Percentiles rank a stretch among this genome's conserved stretches.
Evolutionary conservation across 345 rosid species (phyloP).

Genomic region (Acer campestre): DNA sequence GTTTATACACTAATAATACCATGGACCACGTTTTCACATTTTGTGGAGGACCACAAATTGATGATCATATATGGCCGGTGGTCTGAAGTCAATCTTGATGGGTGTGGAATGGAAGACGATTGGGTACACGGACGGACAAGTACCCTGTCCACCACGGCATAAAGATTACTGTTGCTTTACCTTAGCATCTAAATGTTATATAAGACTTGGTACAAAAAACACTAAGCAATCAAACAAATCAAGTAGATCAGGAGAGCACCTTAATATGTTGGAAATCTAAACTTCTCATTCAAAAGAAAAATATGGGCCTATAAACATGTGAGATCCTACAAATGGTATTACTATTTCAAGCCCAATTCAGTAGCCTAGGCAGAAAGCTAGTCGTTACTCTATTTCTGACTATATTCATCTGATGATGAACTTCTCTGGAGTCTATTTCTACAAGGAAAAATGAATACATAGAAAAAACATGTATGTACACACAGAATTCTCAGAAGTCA

Average conservation of each 20-base stretch:
- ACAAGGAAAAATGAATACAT: background rate
- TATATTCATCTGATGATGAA: background rate
- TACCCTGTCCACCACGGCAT: constrained; percentile 5
- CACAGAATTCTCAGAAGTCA: background rate
- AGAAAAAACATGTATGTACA: background rate
- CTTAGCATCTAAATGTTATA: background rate
- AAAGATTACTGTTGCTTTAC: background rate
- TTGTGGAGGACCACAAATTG: constrained; percentile 22
- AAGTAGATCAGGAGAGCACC: background rate
- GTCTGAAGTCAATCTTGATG: constrained; percentile 29
- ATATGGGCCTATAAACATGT: background rate
- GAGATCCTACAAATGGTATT: background rate
- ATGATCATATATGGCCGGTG: constrained; percentile 27
- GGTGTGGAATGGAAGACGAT: background rate
- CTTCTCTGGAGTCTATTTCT: background rate
- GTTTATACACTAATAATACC: constrained; percentile 3
- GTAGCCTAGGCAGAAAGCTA: background rate
- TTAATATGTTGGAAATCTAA: background rate
- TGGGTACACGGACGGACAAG: background rate
- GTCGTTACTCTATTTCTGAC: background rate
- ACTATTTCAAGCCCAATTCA: background rate
- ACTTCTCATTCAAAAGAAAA: background rate
- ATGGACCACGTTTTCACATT: constrained; percentile 19
- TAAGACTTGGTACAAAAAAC: background rate
- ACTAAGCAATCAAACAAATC: background rate